phyloP scores from a whole-genome alignment of 2,329 filamentous ascomycete species.

The Fusarium praegraminearum region DNA sequence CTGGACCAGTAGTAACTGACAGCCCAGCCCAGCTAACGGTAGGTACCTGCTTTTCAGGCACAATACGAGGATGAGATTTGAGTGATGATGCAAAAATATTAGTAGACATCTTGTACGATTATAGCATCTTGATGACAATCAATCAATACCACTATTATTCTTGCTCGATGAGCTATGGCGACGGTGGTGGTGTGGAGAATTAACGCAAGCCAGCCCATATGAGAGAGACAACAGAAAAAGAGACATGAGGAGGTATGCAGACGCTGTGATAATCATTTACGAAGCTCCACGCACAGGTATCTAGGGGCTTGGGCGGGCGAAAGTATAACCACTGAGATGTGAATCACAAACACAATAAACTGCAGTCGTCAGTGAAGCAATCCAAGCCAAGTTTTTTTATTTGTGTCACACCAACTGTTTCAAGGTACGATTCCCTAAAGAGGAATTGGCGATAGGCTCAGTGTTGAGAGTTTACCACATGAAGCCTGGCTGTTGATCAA shows the following conservation, averaged over 20 bases:
- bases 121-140: not conserved
- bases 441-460: slow-evolving; percentile 43
- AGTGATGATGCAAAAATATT: not conserved
- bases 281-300: slow-evolving; percentile 28
- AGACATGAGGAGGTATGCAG: slow-evolving; percentile 16
- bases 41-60: slow-evolving; percentile 1
- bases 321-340: slow-evolving; percentile 31
- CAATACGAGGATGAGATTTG: not conserved
- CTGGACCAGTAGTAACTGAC: slow-evolving; percentile 20
- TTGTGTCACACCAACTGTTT: slow-evolving; percentile 26
- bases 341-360: slow-evolving; percentile 20
- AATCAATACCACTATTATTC: not conserved
- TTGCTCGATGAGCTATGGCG: slow-evolving; percentile 20
- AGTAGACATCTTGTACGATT: not conserved
- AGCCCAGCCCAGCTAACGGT: slow-evolving; percentile 17
- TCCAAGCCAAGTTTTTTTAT: slow-evolving; percentile 1
- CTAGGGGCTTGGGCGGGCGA: slow-evolving; percentile 20
- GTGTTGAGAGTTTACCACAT: not conserved
- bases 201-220: slow-evolving; percentile 13
- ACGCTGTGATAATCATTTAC: slow-evolving; percentile 28
- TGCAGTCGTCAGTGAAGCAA: slow-evolving; percentile 11
- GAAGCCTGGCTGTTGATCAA: not conserved
- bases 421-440: slow-evolving; percentile 39
- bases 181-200: slow-evolving; percentile 37
- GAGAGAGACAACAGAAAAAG: slow-evolving; percentile 15